phyloP scores from a whole-genome alignment of 495 filamentous ascomycete species.

The Daldinia grandis region DNA sequence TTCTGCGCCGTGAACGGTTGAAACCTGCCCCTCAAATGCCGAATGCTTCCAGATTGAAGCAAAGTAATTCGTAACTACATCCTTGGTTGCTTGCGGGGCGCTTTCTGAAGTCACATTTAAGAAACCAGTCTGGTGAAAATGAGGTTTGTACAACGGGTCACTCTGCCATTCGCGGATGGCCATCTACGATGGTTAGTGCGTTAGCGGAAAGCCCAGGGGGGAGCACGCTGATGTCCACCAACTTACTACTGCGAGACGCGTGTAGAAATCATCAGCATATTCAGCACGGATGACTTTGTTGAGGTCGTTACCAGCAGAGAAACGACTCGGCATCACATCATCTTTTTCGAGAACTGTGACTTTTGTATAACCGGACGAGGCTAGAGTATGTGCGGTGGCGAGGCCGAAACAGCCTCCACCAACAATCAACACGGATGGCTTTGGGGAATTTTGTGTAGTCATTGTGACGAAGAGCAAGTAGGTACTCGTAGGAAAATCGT shows the following conservation, averaged over 20 bases:
- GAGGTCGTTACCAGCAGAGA: constrained; percentile 60
- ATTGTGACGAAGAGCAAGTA: not conserved
- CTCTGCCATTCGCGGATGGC: constrained; percentile 60
- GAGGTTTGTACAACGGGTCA: constrained; percentile 55
- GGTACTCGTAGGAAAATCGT: not conserved
- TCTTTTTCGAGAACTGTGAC: constrained; percentile 57
- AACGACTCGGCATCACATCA: constrained; percentile 49
- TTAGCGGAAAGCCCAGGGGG: not conserved
- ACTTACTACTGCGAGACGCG: constrained; percentile 45
- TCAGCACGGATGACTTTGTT: constrained; percentile 66
- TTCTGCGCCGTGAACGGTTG: constrained; percentile 41
- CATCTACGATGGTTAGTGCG: constrained; percentile 31
- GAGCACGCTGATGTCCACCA: not conserved
- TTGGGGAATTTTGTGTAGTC: not conserved
- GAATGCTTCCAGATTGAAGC: constrained; percentile 50
- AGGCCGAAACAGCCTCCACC: constrained; percentile 58
- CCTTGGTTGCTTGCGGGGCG: constrained; percentile 55
- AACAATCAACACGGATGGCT: constrained; percentile 44
- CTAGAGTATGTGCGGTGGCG: constrained; percentile 56
- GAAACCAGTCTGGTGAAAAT: constrained; percentile 63
- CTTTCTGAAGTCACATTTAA: constrained; percentile 37
- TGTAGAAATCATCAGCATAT: constrained; percentile 64
- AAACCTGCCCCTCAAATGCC: constrained; percentile 46
- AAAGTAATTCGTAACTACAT: constrained; percentile 53
- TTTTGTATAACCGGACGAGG: constrained; percentile 49